phyloP scores from a whole-genome alignment of 768 basidiomycete species.

The Mycena indigotica region DNA sequence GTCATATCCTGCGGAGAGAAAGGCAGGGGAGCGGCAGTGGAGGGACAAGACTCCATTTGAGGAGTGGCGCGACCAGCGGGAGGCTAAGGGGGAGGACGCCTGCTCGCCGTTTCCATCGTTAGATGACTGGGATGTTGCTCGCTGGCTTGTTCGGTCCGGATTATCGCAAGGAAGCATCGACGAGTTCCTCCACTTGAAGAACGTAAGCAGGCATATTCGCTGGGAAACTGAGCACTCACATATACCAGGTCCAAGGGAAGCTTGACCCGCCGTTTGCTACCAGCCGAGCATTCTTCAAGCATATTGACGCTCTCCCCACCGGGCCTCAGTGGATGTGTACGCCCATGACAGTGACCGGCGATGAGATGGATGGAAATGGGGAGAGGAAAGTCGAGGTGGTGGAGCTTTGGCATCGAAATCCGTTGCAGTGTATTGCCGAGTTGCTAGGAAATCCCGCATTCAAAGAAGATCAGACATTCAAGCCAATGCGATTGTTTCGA shows the following conservation, averaged over 20 bases:
- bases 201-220: background rate
- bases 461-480: constrained; percentile 23
- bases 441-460: constrained; percentile 29
- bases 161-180: background rate
- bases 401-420: constrained; percentile 24
- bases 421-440: constrained; percentile 22
- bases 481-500: constrained; percentile 21
- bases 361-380: constrained; percentile 13
- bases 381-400: constrained; percentile 9
- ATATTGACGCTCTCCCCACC: constrained; percentile 16
- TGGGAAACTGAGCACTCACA: background rate
- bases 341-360: constrained; percentile 11
- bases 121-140: background rate
- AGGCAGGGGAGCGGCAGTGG: background rate
- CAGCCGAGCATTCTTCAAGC: constrained; percentile 21
- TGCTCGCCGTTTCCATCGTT: background rate
- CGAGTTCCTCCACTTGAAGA: background rate
- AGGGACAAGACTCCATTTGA: background rate
- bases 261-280: constrained; percentile 18
- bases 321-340: constrained; percentile 24
- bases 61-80: background rate
- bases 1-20: background rate
- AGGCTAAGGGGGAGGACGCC: background rate
- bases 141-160: background rate
- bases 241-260: background rate